Conservation (phyloP, 495 filamentous ascomycete species). For the Rhypophila decipiens region DNA sequence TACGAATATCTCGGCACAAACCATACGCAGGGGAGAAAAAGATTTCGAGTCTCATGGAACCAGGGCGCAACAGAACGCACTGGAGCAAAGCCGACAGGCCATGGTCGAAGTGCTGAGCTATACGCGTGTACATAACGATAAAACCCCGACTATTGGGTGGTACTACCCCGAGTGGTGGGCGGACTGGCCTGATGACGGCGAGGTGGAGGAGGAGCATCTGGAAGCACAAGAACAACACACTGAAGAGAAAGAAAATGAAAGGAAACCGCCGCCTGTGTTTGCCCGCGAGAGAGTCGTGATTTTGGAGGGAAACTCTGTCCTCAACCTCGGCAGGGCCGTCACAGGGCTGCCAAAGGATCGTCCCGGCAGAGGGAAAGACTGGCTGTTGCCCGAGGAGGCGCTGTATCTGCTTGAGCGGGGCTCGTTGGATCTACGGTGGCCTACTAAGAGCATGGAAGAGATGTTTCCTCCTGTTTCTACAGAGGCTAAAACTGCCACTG, state of each 20-base stretch:
- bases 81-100: conserved; percentile 74
- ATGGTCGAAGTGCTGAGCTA: conserved; percentile 84
- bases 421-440: conserved; percentile 79
- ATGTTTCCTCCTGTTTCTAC: too few relatives aligned
- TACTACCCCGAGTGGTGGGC: conserved; percentile 46
- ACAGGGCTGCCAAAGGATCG: conserved; percentile 34
- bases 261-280: conserved; percentile 30
- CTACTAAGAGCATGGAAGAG: conserved; percentile 36
- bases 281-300: conserved; percentile 43
- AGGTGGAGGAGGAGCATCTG: conserved; percentile 16
- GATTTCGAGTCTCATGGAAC: conserved; percentile 95
- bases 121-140: conserved; percentile 53
- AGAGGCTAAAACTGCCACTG: not conserved
- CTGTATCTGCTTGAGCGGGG: conserved; percentile 85
- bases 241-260: conserved; percentile 1
- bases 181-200: conserved; percentile 24
- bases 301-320: conserved; percentile 36
- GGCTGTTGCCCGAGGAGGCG: conserved; percentile 89
- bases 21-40: conserved; percentile 66
- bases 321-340: conserved; percentile 37
- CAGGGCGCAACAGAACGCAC: conserved; percentile 62
- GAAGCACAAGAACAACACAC: conserved; percentile 9
- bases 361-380: conserved; percentile 52
- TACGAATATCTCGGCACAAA: conserved; percentile 32
- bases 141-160: conserved; percentile 48